phyloP scores from a whole-genome alignment of 768 basidiomycete species.

The Hygrophorus pudorinus region DNA sequence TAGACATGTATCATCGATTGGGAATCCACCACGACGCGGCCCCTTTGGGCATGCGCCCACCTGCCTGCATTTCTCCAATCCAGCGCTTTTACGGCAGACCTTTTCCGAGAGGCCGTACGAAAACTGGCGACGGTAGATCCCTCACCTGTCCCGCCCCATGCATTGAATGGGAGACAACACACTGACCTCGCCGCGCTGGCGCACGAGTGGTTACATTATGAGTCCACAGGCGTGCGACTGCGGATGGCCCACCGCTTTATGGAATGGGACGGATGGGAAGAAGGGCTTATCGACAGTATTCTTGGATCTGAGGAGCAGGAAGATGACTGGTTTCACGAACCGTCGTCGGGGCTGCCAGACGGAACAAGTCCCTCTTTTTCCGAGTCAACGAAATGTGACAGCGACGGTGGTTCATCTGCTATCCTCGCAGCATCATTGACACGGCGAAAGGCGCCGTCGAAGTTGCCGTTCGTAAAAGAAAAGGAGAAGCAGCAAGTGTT shows the following conservation, averaged over 20 bases:
- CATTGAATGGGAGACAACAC: slow-evolving; percentile 12
- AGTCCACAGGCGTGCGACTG: slow-evolving; percentile 52
- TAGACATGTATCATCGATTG: slow-evolving; percentile 86
- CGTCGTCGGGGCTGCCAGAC: slow-evolving; percentile 12
- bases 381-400: slow-evolving; percentile 2
- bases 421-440: slow-evolving; percentile 3
- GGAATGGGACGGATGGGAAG: slow-evolving; percentile 92
- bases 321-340: slow-evolving; percentile 57
- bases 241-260: slow-evolving; percentile 72
- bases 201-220: slow-evolving; percentile 66
- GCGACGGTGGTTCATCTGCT: not conserved
- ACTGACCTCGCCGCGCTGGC: slow-evolving; percentile 36
- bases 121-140: slow-evolving; percentile 29
- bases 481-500: slow-evolving; percentile 62
- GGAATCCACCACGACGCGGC: slow-evolving; percentile 85
- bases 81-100: slow-evolving; percentile 61
- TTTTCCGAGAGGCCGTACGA: slow-evolving; percentile 58
- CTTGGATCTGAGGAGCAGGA: slow-evolving; percentile 64
- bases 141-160: slow-evolving; percentile 11
- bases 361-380: slow-evolving; percentile 8
- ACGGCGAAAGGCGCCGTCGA: slow-evolving; percentile 29
- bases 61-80: slow-evolving; percentile 71
- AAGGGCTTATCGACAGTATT: slow-evolving; percentile 68
- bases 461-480: slow-evolving; percentile 47
- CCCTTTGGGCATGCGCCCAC: slow-evolving; percentile 79